Percentiles rank a stretch among this genome's conserved stretches.
Conservation (phyloP, 139 green algal genomes). For the Asterochloris erici region DNA sequence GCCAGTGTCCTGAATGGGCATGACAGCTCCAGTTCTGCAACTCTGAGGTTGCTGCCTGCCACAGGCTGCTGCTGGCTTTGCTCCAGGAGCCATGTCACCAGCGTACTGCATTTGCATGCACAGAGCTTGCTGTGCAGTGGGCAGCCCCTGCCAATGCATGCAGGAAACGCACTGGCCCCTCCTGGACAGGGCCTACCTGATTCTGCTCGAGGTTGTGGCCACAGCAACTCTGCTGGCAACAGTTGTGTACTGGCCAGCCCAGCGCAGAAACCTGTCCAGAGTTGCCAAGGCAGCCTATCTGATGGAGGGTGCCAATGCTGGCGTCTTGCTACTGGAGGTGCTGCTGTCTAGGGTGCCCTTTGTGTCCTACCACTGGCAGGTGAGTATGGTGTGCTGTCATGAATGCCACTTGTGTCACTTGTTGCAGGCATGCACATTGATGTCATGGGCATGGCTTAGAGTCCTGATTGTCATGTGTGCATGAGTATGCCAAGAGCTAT, state of each 20-base stretch:
- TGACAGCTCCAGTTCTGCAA: no score
- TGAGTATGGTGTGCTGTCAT: neutral
- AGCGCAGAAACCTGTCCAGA: no score
- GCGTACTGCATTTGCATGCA: no score
- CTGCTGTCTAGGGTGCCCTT: constrained; percentile 31
- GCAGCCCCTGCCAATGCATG: neutral
- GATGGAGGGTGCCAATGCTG: constrained; percentile 27
- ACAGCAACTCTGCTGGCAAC: neutral
- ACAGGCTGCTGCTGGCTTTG: no score
- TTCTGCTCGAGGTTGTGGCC: neutral
- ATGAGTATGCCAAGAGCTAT: no score
- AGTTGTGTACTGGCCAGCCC: neutral
- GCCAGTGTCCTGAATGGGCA: no score
- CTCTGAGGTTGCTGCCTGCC: no score
- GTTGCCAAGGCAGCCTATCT: neutral
- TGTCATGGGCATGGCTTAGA: no score
- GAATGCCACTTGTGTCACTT: neutral
- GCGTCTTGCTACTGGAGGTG: constrained; percentile 27
- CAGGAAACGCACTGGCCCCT: neutral
- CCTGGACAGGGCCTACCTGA: neutral
- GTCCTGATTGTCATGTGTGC: no score
- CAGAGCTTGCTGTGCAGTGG: no score
- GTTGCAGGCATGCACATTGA: neutral
- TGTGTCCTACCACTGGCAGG: constrained; percentile 43
- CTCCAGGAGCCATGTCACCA: no score